Conservation (phyloP, 164 flowering plant species). For the Berberis vulgaris region DNA sequence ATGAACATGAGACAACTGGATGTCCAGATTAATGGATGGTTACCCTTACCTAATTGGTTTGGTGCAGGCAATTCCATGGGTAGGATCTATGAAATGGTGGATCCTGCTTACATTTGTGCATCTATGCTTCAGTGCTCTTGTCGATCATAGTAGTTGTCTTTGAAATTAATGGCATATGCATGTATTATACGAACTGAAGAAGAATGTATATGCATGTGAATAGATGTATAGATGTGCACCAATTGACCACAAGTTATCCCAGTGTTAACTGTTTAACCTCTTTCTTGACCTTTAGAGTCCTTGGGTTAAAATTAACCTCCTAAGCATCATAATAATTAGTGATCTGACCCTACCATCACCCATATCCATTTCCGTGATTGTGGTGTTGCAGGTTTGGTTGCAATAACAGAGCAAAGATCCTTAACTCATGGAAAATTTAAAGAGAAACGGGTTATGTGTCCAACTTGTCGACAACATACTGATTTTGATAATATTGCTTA, state of each 20-base stretch:
- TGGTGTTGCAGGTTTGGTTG: constrained; percentile 60
- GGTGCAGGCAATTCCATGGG: background rate
- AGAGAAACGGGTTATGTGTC: constrained; percentile 75
- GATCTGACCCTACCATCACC: background rate
- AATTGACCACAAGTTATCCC: too few species aligned
- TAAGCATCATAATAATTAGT: background rate
- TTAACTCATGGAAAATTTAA: constrained; percentile 30
- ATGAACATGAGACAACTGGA: too few species aligned
- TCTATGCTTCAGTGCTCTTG: background rate
- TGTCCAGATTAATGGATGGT: too few species aligned
- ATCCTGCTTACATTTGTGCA: background rate
- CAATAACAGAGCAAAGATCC: constrained; percentile 48
- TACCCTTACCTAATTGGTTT: background rate
- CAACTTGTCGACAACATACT: constrained; percentile 82
- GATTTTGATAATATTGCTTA: constrained; percentile 68
- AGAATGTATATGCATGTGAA: too few species aligned
- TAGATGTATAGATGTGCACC: too few species aligned
- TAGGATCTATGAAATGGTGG: background rate
- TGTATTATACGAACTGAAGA: background rate
- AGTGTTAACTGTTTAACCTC: too few species aligned
- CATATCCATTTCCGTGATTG: background rate
- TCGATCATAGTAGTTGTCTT: background rate
- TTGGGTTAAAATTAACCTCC: too few species aligned
- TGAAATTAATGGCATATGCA: background rate
- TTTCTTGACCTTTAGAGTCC: too few species aligned